phyloP scores from a whole-genome alignment of 169 alveolate genomes.

The Cryptosporidium ryanae region DNA sequence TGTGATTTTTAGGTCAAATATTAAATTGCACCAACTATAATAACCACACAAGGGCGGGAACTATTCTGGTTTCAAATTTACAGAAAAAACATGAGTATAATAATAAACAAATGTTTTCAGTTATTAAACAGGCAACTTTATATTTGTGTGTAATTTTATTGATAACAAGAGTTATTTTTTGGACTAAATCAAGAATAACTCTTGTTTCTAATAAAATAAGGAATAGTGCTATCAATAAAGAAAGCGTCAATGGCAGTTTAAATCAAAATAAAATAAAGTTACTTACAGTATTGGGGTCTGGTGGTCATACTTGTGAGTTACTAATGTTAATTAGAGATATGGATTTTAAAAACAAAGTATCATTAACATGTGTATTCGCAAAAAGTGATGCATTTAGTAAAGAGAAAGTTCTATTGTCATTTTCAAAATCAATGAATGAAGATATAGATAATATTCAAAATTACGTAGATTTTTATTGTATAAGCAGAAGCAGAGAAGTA shows the following conservation, averaged over 20 bases:
- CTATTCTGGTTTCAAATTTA: not conserved
- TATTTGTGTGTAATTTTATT: not conserved
- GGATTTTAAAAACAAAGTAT: slow-evolving; percentile 77
- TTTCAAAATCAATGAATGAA: slow-evolving; percentile 11
- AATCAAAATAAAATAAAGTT: slow-evolving; percentile 34
- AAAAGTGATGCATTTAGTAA: slow-evolving; percentile 41
- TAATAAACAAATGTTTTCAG: not conserved
- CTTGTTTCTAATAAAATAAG: slow-evolving; percentile 1
- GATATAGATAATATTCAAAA: not conserved
- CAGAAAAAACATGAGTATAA: not conserved
- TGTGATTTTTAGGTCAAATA: too few species aligned
- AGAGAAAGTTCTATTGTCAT: slow-evolving; percentile 28
- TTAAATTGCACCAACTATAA: too few species aligned
- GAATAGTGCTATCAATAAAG: not conserved
- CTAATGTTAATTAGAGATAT: slow-evolving; percentile 78
- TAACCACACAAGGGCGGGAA: slow-evolving; percentile 17
- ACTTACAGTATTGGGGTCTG: slow-evolving; percentile 87
- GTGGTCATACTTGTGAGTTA: slow-evolving; percentile 90
- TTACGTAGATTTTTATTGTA: slow-evolving; percentile 61
- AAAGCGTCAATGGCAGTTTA: not conserved
- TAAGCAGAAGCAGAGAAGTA: slow-evolving; percentile 85
- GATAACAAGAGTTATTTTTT: not conserved
- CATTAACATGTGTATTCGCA: slow-evolving; percentile 53
- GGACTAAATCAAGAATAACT: not conserved
- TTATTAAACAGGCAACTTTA: not conserved